Percentiles rank a stretch among this genome's conserved stretches.
These are phyloP conservation scores for Globisporangium spinosum DNA, from an alignment of 352 stramenopile genomes.

Conservation along the genomic window DNA sequence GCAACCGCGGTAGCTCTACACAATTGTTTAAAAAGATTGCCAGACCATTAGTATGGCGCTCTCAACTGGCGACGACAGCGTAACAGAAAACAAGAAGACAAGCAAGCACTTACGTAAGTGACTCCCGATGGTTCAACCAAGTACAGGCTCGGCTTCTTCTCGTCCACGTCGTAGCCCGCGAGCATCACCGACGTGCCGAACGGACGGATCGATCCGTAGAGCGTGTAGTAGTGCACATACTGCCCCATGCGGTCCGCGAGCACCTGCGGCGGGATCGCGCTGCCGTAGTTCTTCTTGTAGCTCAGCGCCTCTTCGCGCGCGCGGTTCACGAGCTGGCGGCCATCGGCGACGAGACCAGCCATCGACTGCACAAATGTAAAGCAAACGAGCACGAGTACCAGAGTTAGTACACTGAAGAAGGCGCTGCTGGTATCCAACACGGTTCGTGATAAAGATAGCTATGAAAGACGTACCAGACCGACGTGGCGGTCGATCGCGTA, in stretches of 20 bases:
- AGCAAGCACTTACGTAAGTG: slow-evolving; percentile 58
- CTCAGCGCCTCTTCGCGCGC: slow-evolving; percentile 91
- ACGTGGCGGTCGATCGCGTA: slow-evolving; percentile 91
- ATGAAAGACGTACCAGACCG: slow-evolving; percentile 60
- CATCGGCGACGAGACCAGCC: slow-evolving; percentile 94
- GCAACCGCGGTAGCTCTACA: slow-evolving; percentile 95
- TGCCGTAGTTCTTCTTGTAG: slow-evolving; percentile 97
- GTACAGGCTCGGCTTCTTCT: slow-evolving; percentile 88
- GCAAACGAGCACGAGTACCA: neutral
- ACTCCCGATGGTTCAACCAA: slow-evolving; percentile 92
- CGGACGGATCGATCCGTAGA: slow-evolving; percentile 95
- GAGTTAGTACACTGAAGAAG: neutral
- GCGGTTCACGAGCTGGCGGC: slow-evolving; percentile 94
- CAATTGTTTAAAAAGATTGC: neutral
- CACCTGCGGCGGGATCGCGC: slow-evolving; percentile 89
- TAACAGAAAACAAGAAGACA: neutral
- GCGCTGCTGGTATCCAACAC: neutral
- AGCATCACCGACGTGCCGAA: slow-evolving; percentile 96
- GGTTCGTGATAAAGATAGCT: neutral
- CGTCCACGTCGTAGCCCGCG: slow-evolving; percentile 94
- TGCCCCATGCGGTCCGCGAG: slow-evolving; percentile 93
- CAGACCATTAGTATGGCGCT: neutral
- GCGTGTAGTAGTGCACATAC: slow-evolving; percentile 99
- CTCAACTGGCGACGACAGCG: neutral
- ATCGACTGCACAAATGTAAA: slow-evolving; percentile 57